Conservation (phyloP, 345 rosid genomes). For the Durio zibethinus region DNA sequence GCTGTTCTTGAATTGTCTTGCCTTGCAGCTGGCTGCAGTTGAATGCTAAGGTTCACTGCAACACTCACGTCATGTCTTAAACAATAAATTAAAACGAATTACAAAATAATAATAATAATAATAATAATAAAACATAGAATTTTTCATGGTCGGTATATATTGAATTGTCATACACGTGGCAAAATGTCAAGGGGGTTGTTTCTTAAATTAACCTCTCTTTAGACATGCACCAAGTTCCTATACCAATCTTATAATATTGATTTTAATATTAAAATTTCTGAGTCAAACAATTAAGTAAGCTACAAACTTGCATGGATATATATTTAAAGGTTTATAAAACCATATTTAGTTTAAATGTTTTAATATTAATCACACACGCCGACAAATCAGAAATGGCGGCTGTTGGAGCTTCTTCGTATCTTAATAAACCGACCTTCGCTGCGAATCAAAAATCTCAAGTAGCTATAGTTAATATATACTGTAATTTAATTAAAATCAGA, state of each 20-base stretch:
- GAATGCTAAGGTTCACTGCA: not conserved
- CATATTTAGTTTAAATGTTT: not conserved
- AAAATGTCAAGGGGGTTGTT: conserved; percentile 17
- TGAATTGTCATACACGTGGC: conserved; percentile 46
- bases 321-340: not conserved
- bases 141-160: conserved; percentile 9
- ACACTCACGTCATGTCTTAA: not conserved
- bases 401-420: conserved; percentile 24
- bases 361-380: conserved; percentile 29
- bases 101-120: not conserved
- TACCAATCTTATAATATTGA: not conserved
- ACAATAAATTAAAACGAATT: not conserved
- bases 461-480: not conserved
- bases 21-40: not conserved
- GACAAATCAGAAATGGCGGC: conserved; percentile 52
- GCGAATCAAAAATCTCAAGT: not conserved
- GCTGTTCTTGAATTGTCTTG: conserved; percentile 5
- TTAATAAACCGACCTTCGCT: conserved; percentile 35
- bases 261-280: not conserved
- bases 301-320: conserved; percentile 10
- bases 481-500: not conserved
- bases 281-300: conserved; percentile 32
- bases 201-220: not conserved
- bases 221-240: not conserved
- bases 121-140: not conserved